A percentile compares a stretch with the other conserved stretches of the same genome.
These are phyloP conservation scores for Schizophyllum amplum DNA, from an alignment of 1,284 basidiomycete species.

Conservation along the genomic window DNA sequence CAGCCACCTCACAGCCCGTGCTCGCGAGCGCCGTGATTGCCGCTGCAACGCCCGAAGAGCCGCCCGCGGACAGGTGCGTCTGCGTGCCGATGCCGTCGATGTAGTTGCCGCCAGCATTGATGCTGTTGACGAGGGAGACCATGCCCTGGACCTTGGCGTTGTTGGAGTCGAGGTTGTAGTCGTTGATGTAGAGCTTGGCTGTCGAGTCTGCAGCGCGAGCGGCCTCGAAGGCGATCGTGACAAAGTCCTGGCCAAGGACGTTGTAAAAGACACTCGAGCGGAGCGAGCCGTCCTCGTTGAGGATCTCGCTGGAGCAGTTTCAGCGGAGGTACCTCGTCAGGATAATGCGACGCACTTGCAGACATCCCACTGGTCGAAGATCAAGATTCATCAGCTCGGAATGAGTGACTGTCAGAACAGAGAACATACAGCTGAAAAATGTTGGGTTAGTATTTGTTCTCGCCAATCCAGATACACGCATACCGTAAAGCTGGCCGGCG, in stretches of 20 bases:
- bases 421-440: background rate
- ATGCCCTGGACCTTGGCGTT: conserved; percentile 28
- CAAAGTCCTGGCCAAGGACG: conserved; percentile 23
- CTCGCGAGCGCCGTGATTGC: conserved; percentile 29
- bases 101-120: conserved; percentile 26
- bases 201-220: conserved; percentile 28
- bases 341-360: conserved; percentile 1
- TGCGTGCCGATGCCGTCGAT: conserved; percentile 36
- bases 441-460: background rate
- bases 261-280: conserved; percentile 14
- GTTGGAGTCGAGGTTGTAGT: conserved; percentile 33
- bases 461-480: background rate
- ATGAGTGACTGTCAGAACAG: background rate
- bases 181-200: conserved; percentile 35
- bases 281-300: conserved; percentile 17
- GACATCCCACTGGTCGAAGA: conserved; percentile 8
- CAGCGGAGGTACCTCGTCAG: background rate
- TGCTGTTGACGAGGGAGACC: conserved; percentile 28
- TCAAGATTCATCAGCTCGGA: background rate
- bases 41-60: conserved; percentile 29
- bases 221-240: conserved; percentile 31
- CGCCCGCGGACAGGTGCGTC: conserved; percentile 30
- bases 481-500: conserved; percentile 28
- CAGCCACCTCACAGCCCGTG: conserved; percentile 38
- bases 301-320: conserved; percentile 6